Conservation (phyloP, 2,329 filamentous ascomycete species). For the Drechslerella stenobrocha region DNA sequence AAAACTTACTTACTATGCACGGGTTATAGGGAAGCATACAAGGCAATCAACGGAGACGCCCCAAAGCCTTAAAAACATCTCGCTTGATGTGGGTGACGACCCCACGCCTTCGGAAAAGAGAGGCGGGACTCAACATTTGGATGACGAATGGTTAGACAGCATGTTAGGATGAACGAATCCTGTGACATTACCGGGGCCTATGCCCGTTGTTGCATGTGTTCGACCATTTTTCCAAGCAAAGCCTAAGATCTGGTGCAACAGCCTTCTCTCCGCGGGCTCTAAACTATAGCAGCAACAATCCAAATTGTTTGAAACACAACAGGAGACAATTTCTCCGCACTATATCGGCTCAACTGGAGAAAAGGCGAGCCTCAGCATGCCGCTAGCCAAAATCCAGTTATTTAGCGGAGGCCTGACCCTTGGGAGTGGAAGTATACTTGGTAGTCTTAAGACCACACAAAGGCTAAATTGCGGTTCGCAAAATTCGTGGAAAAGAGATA, state of each 20-base stretch:
- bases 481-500: slow-evolving; percentile 11
- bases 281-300: slow-evolving; percentile 24
- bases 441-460: slow-evolving; percentile 38
- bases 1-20: slow-evolving; percentile 43
- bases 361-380: slow-evolving; percentile 34
- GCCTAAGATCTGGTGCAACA: slow-evolving; percentile 34
- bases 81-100: slow-evolving; percentile 16
- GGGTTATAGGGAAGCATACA: slow-evolving; percentile 33
- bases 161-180: slow-evolving; percentile 51
- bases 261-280: slow-evolving; percentile 35
- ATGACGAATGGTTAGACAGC: slow-evolving; percentile 53
- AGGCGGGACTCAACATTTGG: slow-evolving; percentile 45
- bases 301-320: slow-evolving; percentile 44
- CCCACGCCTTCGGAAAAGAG: slow-evolving; percentile 24
- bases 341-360: slow-evolving; percentile 42
- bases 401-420: slow-evolving; percentile 45
- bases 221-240: slow-evolving; percentile 14
- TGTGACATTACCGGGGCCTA: slow-evolving; percentile 18
- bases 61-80: slow-evolving; percentile 27
- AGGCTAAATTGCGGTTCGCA: slow-evolving; percentile 47
- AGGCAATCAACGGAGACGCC: slow-evolving; percentile 30
- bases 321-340: slow-evolving; percentile 39
- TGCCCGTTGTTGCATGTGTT: slow-evolving; percentile 17
- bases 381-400: slow-evolving; percentile 46
- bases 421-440: slow-evolving; percentile 31